Evolutionary conservation across 805 yeast species (phyloP), one percentile per base, ranked within the genome.

Genomic region (Kodamaea leandrae): DNA sequence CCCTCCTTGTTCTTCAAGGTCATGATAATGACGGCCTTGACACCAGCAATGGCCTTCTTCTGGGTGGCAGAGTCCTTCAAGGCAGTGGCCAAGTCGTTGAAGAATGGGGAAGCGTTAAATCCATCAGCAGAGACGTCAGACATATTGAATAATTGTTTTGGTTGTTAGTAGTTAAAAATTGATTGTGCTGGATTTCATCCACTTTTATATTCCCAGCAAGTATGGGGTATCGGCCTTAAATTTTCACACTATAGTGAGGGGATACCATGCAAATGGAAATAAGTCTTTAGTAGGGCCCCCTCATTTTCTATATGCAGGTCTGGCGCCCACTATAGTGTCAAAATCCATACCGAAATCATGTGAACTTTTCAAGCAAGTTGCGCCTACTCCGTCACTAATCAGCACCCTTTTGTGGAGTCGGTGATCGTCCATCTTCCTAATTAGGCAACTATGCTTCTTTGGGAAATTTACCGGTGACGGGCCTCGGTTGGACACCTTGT

Each of bases 11-110:
- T 80, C 65, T 76, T 78, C 54, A 86, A 71, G 50, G 82, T 80
- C 61, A 86, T 82, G 34, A 74, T 77, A 44, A 86, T 78, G 24
- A 75, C 63, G 24, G 86, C 80, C 54, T 78, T 75, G 54, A 86
- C 80, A 29, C 68, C 71, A 37, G 53, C 42, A 46, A 72, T 58
- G 41, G 74, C 73, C 56, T 66, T 61, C 53, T 64, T 60, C 46
- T 54, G 65, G 41, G 52, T 47, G 34, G 53, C 56, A 38, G 54
- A 58, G 45, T 69, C 72, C 40, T 61, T 54, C 47, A 72, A 61
- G 16, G 66, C 74, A 34, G 54, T 63, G 37, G 56, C 51, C 51
- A 72, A 64, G 47, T 61, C 60, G 51, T 64, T 60, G 53, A 71
- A 67, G 42, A 69, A 59, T 39, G 61, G 57, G 39, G 73, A 68